Base-by-base conservation (phyloP, 225 moss, liverwort and hornwort species). In the Ulota crispa region DNA sequence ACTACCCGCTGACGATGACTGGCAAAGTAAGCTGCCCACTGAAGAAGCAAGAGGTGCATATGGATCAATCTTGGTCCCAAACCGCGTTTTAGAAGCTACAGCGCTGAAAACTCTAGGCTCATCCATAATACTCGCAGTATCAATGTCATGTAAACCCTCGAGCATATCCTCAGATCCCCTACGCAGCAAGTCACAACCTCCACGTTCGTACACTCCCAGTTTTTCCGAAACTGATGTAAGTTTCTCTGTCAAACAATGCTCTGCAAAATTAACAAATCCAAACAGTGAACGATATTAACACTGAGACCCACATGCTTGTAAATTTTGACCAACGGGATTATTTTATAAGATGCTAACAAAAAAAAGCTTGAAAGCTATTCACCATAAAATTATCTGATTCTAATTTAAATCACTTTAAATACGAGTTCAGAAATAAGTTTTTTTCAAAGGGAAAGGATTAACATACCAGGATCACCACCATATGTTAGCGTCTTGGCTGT, bases 81-180 rank as follows among this genome's bases (percentile, higher is more conserved):
- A 97, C 64, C 97, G 95, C 41, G 92, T 93, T 83, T 95, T 97
- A 80, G 87, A 89, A 83, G 90, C 90, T 59, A 92, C 89, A 61
- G 92, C 81, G 82, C 81, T 93, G 64, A 94, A 96, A 62, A 88
- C 92, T 83, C 92, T 93, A 59, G 92, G 92, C 74, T 92, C 90
- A 52, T 94, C 95, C 73, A 95, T 78, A 75, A 97, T 95, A 86
- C 95, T 97, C 32, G 97, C 97, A 75, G 97, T 88, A 87, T 97
- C 97, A 37, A 97, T 94, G 85, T 95, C 97, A 81, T 97, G 97
- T 63, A 97, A 81, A 80, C 95, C 97, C 82, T 97, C 97, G 50
- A 97, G 89, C 97, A 97, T 97, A 78, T 94, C 97, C 90, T 97
- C 92, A 45, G 97, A 97, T 75, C 91, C 94, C 81, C 89, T 91